phyloP scores from a whole-genome alignment of 169 alveolate species.

The Plasmodium billcollinsi region DNA sequence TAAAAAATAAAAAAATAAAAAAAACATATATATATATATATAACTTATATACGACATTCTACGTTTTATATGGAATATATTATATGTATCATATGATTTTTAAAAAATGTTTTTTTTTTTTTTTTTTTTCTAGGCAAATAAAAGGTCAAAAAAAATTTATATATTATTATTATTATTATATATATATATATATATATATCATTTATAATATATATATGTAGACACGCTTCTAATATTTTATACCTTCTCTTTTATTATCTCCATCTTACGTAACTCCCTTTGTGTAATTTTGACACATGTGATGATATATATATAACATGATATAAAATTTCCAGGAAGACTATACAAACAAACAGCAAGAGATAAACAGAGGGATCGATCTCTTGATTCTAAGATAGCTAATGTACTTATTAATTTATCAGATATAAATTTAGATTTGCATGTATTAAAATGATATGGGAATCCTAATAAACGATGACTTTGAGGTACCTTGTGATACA shows the following conservation, averaged over 20 bases:
- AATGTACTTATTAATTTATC: conserved; percentile 71
- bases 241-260: conserved; percentile 50
- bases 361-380: conserved; percentile 58
- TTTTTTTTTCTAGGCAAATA: background rate
- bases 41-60: background rate
- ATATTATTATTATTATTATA: background rate
- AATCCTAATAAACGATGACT: conserved; percentile 80
- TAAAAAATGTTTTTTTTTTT: background rate
- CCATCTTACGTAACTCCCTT: conserved; percentile 40
- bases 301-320: conserved; percentile 44
- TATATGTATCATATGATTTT: too few species aligned
- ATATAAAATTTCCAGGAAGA: conserved; percentile 59
- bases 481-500: conserved; percentile 86
- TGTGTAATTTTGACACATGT: conserved; percentile 73
- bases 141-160: background rate
- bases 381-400: conserved; percentile 67
- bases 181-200: background rate
- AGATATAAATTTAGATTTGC: conserved; percentile 56
- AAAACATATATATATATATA: background rate
- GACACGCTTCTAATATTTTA: background rate
- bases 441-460: conserved; percentile 78
- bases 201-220: background rate
- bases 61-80: too few species aligned
- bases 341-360: conserved; percentile 72
- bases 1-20: background rate